Evolutionary conservation across 2,329 filamentous ascomycete genomes (phyloP).

Genomic region (Amylocarpus encephaloides): DNA sequence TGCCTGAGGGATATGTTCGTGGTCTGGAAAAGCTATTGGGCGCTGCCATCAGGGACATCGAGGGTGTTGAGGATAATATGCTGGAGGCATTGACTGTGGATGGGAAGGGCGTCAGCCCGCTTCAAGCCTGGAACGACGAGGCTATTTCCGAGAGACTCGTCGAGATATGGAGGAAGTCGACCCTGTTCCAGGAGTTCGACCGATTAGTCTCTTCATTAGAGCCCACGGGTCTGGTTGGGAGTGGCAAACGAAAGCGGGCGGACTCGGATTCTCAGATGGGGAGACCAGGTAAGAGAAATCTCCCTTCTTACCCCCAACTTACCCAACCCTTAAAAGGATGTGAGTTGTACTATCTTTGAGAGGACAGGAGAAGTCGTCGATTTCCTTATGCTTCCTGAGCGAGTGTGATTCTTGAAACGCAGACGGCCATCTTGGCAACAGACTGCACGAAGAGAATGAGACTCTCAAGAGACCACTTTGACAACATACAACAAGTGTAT

Average conservation of each 20-base stretch:
- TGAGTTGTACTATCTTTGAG: no score
- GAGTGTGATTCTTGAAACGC: no score
- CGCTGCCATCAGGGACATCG: conserved; percentile 44
- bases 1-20: conserved; percentile 74
- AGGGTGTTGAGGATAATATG: conserved; percentile 42
- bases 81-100: conserved; percentile 40
- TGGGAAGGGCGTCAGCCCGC: conserved; percentile 23
- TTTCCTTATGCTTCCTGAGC: no score
- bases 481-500: no score
- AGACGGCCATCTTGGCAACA: no score
- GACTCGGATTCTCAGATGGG: conserved; percentile 18
- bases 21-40: conserved; percentile 59
- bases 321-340: no score
- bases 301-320: no score
- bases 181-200: conserved; percentile 28
- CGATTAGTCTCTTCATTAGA: conserved; percentile 27
- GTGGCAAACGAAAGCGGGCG: conserved; percentile 23
- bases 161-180: conserved; percentile 29
- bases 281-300: background rate
- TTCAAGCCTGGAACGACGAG: conserved; percentile 27
- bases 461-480: no score
- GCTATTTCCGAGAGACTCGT: conserved; percentile 25
- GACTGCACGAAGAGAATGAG: no score
- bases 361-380: no score
- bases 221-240: conserved; percentile 13